phyloP scores from a whole-genome alignment of 331 rosid genomes.

The Quercus tomentella region DNA sequence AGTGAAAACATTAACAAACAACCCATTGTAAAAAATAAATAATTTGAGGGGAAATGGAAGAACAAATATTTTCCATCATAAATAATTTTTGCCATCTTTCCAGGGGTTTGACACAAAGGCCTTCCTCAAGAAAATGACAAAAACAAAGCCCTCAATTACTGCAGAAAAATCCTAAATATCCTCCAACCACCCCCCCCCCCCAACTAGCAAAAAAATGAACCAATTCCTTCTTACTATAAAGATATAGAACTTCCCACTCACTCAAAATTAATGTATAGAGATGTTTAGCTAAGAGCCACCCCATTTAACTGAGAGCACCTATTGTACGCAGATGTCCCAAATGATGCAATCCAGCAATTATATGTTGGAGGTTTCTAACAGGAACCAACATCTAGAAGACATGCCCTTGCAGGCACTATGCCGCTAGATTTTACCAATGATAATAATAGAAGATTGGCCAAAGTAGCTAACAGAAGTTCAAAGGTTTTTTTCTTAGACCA shows the following conservation, averaged over 20 bases:
- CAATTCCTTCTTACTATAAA: not conserved
- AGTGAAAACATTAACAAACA: constrained; percentile 10
- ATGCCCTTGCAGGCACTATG: not conserved
- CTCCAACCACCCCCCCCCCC: not conserved
- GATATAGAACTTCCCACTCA: not conserved
- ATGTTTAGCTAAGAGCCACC: not conserved
- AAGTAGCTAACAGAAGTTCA: constrained; percentile 7
- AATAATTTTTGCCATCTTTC: too few relatives aligned
- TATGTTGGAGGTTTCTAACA: not conserved
- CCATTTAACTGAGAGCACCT: not conserved
- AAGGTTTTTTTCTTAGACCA: not conserved
- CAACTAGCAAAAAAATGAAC: not conserved
- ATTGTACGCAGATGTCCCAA: constrained; percentile 1
- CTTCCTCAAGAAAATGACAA: not conserved
- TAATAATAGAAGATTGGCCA: not conserved
- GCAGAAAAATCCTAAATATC: too few relatives aligned
- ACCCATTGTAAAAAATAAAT: not conserved
- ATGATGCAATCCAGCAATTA: constrained; percentile 9
- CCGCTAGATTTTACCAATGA: not conserved
- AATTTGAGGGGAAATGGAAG: too few relatives aligned
- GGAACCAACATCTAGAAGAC: not conserved
- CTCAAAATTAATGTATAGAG: not conserved
- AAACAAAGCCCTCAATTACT: not conserved
- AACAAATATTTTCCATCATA: too few relatives aligned
- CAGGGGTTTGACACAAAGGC: not conserved